Evolutionary conservation across 148 eudicot genomes (phyloP), one percentile per base, ranked within the genome.

Genomic region (Chenopodium suecicum): DNA sequence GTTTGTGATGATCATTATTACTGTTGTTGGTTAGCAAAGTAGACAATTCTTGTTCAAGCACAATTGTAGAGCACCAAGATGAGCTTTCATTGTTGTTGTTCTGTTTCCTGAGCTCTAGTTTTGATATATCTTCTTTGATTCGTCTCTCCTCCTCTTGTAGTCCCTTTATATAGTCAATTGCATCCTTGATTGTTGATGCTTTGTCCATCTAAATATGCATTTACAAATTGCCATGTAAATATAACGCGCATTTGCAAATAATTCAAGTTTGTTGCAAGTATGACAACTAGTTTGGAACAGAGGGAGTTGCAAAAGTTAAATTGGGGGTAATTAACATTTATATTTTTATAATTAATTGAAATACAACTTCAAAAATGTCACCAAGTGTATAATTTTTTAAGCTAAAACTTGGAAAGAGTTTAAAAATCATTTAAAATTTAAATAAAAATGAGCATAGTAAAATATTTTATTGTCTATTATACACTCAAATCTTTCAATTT

Each of bases 121-220:
- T 85, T 11, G 83, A 79, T 41, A 94, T 89, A 23, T 94, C 98
- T 1, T 83, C 78, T 62, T 74, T 80, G 72, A 94, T 84, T 80
- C 81, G 85, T 25, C 77, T 83, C 83, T 91, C 91, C 78, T 92
- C 93, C 54, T 90, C 89, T 17, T 91, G 90, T 37, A 94, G 80
- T 58, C 90, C 89, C 76, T 89, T 86, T 41, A 94, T 94, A 72
- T 94, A 89, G 20, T 80, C 84, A 19, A 94, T 94, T 9, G 98
- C 98, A 72, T 94, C 98, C 70, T 82, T 92, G 65, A 94, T 87
- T 70, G 90, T 92, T 16, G 98, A 92, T 3, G 94, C 94, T 80
- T 94, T 94, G 78, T 94, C 98, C 98, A 94, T 92, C 98, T 94
- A 70, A 20, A 20, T 9, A 22, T 22, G 66, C 27, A 62, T 62